Conservation (phyloP, 192 early-diverging fungal genomes). For the Glomus cerebriforme region DNA sequence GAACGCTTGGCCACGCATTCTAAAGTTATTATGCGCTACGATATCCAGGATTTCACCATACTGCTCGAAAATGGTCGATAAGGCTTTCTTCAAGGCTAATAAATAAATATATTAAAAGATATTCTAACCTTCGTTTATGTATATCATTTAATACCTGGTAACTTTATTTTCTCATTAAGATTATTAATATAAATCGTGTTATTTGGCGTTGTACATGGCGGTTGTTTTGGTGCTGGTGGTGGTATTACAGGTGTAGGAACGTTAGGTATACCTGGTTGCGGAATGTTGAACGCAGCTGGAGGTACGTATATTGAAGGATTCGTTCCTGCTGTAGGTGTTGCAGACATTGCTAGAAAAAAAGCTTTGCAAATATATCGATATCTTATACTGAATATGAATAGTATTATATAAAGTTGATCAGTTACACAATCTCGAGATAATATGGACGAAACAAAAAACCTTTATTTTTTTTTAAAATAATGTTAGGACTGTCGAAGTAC, state of each 20-base stretch:
- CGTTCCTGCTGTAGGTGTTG: background rate
- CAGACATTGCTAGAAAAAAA: background rate
- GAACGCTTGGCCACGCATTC: slow-evolving; percentile 94
- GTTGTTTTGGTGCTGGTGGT: slow-evolving; percentile 52
- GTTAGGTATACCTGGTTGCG: background rate
- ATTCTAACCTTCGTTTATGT: background rate
- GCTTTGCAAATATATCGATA: too few relatives aligned
- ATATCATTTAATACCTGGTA: slow-evolving; percentile 45
- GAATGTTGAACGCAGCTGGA: background rate
- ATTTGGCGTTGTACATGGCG: slow-evolving; percentile 62
- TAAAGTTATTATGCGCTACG: slow-evolving; percentile 73
- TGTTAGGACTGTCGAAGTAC: background rate
- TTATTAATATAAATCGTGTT: slow-evolving; percentile 83
- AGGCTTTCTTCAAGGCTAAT: slow-evolving; percentile 68
- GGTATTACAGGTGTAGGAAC: background rate
- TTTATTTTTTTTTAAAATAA: too few relatives aligned
- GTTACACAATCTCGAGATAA: too few relatives aligned
- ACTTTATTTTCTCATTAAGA: slow-evolving; percentile 74
- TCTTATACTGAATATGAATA: too few relatives aligned
- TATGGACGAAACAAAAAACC: too few relatives aligned
- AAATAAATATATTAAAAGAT: slow-evolving; percentile 8
- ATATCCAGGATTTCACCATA: slow-evolving; percentile 87
- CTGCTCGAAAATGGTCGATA: slow-evolving; percentile 78
- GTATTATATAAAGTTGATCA: too few relatives aligned
- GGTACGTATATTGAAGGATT: background rate